Conservation (phyloP, 257 asterid genomes). For the Solanum infundibuliforme region DNA sequence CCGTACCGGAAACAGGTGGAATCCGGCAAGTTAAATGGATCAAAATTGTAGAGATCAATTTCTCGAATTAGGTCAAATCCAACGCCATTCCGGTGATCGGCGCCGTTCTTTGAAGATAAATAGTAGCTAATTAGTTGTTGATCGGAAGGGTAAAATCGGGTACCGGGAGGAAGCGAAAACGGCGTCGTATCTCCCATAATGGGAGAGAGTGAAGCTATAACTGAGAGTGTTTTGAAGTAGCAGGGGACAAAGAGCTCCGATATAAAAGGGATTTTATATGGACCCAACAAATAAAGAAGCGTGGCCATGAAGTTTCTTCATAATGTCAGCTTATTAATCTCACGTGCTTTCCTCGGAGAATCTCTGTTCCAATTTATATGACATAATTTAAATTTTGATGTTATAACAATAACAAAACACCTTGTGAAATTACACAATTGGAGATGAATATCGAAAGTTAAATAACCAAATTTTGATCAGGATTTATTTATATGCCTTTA, state of each 20-base stretch:
- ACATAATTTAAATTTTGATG: no score
- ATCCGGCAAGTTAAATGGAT: slow-evolving; percentile 24
- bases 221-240: background rate
- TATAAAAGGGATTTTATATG: slow-evolving; percentile 2
- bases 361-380: rapidly evolving
- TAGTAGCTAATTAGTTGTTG: slow-evolving; percentile 25
- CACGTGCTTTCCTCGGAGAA: background rate
- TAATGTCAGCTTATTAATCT: background rate
- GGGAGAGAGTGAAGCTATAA: background rate
- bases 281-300: background rate
- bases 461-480: no score
- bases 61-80: slow-evolving; percentile 17
- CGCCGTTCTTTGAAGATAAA: slow-evolving; percentile 19
- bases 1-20: slow-evolving; percentile 22
- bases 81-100: background rate
- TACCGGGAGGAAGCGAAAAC: slow-evolving; percentile 20
- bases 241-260: background rate
- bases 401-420: no score
- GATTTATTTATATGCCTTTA: background rate
- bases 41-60: slow-evolving; percentile 23
- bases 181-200: slow-evolving; percentile 19
- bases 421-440: no score
- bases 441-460: rapidly evolving
- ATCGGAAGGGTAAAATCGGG: slow-evolving; percentile 30
- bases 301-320: background rate